Base-by-base conservation (phyloP, 2,329 filamentous ascomycete species). In the Colletotrichum ledebouriae region DNA sequence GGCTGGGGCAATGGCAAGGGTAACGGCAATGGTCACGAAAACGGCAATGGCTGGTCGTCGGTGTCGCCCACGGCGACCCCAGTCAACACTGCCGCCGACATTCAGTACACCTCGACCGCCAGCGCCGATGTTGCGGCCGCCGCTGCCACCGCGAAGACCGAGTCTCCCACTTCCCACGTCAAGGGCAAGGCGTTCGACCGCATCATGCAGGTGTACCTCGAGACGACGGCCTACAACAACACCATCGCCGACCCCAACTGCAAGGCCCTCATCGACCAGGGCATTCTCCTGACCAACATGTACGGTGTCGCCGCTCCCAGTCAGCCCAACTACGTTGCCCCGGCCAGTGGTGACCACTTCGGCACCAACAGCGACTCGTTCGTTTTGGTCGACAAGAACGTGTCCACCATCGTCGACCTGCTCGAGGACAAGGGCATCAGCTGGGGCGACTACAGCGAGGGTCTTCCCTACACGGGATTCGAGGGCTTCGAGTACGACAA, bases 141-240 rank as follows among this genome's bases (percentile, higher is more conserved):
- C 29, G 83, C 83, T 57, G 89, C 89, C 6, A 90, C 87, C 1
- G 89, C 88, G 10, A 82, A 84, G 75, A 89, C 89, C 1, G 78
- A 80, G 69, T 88, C 87, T 69, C 88, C 89, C 2, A 87, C 85
- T 39, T 89, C 85, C 76, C 76, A 88, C 73, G 88, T 94, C 57
- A 85, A 87, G 76, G 93, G 93, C 70, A 88, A 90, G 75, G 88
- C 85, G 0, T 94, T 94, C 76, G 86, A 94, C 76, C 88, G 92
- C n/a, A 86, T 92, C 70, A 88, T 89, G 63, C 86, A 89, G 68
- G 88, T 94, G 77, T 94, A 90, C 89, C 84, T 94, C 56, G 92
- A 94, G 82, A 94, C 94, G 76, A 92, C 89, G 53, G 85, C 89
- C 78, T 94, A 87, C 72, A 84, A 87, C 60, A 86, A 89, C 73